A percentile compares a stretch with the other conserved stretches of the same genome.
phyloP scores from a whole-genome alignment of 306 rosid genomes.

The Castanopsis chinensis region DNA sequence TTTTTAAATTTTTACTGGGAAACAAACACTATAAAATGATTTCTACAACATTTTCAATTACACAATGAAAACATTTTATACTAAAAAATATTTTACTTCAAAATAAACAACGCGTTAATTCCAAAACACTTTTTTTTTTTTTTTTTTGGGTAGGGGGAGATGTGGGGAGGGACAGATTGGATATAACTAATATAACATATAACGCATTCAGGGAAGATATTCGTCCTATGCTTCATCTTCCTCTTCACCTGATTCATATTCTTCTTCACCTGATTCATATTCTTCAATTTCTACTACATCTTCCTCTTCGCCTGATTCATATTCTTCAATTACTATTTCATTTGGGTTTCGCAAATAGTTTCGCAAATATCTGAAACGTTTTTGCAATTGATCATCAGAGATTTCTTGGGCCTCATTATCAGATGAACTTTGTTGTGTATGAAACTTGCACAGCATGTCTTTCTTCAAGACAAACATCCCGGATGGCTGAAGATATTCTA shows the following conservation, averaged over 20 bases:
- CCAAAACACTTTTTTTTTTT: not conserved
- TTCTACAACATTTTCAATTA: no score
- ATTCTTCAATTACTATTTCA: conserved; percentile 14
- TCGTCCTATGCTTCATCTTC: conserved; percentile 57
- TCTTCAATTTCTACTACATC: conserved; percentile 22
- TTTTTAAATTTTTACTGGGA: rapidly evolving
- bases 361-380: conserved; percentile 29
- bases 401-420: conserved; percentile 24
- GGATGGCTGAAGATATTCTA: conserved; percentile 52
- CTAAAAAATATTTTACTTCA: no score
- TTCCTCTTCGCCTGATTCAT: conserved; percentile 46
- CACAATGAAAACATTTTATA: no score
- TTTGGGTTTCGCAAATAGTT: conserved; percentile 38
- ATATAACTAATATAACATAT: not conserved
- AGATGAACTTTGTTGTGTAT: conserved; percentile 8
- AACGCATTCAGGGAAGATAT: conserved; percentile 27
- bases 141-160: not conserved
- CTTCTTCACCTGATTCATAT: not conserved
- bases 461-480: conserved; percentile 58
- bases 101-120: not conserved
- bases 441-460: conserved; percentile 23
- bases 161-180: not conserved
- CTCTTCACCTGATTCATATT: conserved; percentile 39
- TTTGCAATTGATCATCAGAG: conserved; percentile 6
- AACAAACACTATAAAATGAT: no score